Evolutionary conservation across 2,329 filamentous ascomycete species (phyloP).

Genomic region (Colletotrichum sp.): DNA sequence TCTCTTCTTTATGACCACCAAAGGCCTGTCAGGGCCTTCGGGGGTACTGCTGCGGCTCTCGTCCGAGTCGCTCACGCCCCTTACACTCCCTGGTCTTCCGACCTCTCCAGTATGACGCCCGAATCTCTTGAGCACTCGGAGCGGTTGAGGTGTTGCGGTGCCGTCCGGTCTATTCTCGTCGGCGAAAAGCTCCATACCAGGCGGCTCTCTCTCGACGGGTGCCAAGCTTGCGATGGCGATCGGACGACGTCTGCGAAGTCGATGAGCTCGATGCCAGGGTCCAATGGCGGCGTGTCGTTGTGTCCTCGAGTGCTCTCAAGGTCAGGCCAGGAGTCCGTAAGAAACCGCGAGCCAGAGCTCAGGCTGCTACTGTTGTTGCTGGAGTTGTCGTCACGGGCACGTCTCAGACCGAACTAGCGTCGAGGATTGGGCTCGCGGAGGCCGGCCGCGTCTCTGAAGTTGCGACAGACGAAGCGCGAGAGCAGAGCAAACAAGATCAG

Average conservation of each 20-base stretch:
- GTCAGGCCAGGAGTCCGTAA: constrained; percentile 37
- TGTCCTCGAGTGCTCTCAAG: constrained; percentile 30
- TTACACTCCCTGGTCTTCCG: constrained; percentile 20
- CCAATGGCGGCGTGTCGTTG: background rate
- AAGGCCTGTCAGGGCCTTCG: constrained; percentile 27
- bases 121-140: constrained; percentile 54
- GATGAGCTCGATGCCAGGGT: background rate
- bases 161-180: constrained; percentile 17
- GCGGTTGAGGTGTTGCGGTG: constrained; percentile 44
- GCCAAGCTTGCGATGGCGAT: constrained; percentile 34
- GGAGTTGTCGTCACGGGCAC: background rate
- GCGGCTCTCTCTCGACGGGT: constrained; percentile 28
- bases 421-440: background rate
- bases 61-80: constrained; percentile 28
- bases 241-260: background rate
- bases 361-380: background rate
- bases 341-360: background rate
- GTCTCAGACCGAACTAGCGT: constrained; percentile 9
- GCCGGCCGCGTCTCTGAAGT: constrained; percentile 15
- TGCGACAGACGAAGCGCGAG: constrained; percentile 8
- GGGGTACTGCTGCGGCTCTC: constrained; percentile 28
- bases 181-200: constrained; percentile 36
- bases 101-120: background rate
- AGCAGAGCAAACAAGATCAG: background rate
- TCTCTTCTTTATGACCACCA: constrained; percentile 41